Evolutionary conservation across 306 rosid genomes (phyloP).

Genomic region (Cajanus cajan): DNA sequence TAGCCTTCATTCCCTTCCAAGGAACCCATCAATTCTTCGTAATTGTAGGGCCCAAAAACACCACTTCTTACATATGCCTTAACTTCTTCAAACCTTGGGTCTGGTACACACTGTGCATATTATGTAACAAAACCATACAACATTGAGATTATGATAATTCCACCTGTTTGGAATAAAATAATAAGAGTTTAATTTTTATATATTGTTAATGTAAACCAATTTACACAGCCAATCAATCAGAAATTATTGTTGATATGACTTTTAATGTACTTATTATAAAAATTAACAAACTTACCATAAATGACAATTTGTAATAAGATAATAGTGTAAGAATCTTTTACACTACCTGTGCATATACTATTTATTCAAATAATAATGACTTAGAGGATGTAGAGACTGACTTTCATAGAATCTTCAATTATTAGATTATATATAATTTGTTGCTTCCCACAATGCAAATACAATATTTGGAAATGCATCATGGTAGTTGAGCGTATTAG

Average conservation of each 20-base stretch:
- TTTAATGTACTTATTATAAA: too few relatives aligned
- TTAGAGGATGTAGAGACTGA: not conserved
- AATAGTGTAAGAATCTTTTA: too few relatives aligned
- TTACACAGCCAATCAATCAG: too few relatives aligned
- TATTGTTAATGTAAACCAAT: too few relatives aligned
- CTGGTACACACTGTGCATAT: constrained; percentile 68
- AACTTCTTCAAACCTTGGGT: constrained; percentile 86
- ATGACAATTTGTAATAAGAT: too few relatives aligned
- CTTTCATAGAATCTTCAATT: not conserved
- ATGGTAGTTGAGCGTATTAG: not conserved
- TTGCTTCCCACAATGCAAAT: not conserved
- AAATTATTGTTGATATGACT: too few relatives aligned
- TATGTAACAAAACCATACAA: not conserved
- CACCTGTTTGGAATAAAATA: not conserved
- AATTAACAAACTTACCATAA: too few relatives aligned
- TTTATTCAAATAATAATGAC: not conserved
- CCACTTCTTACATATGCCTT: constrained; percentile 85
- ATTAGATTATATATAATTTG: not conserved
- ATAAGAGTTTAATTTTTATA: not conserved
- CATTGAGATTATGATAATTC: not conserved
- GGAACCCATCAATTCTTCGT: constrained; percentile 73
- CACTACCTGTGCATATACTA: too few relatives aligned
- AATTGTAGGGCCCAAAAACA: constrained; percentile 66
- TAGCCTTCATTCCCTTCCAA: constrained; percentile 94
- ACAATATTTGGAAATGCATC: not conserved